Base-by-base conservation (phyloP, 2,329 filamentous ascomycete genomes). In the Fusarium subglutinans region DNA sequence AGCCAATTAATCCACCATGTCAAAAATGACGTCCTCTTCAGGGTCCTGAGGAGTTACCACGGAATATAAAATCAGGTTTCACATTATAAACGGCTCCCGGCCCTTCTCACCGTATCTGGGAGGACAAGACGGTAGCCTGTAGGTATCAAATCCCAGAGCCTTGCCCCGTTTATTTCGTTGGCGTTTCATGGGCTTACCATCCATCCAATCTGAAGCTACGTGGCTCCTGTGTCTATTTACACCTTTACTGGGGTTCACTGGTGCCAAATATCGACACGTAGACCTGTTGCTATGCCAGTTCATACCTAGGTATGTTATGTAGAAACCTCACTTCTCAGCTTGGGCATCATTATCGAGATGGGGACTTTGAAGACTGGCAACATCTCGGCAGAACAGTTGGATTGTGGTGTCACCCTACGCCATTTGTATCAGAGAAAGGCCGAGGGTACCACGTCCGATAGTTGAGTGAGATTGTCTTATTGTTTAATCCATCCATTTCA, bases 51-150 rank as follows among this genome's bases (percentile, higher is more conserved):
- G 53, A 48, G 67, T 63, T 59, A 59, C 33, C 24, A 62, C 41
- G 56, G 68, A 66, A 44, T 35, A 66, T n/a, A 73, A 73, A 71
- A 67, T 33, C 71, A 74, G 64, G 67, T 74, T 74, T 74, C 63
- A 72, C 55, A 65, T 65, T 60, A 56, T 53, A 65, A 64, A 68
- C 67, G 58, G 41, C 59, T 37, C 41, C 67, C 67, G 55, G 63
- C 67, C 55, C 71, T 58, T 72, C 35, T 56, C 57, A 45, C 66
- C 56, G 38, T 50, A 40, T 55, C 47, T 63, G 50, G 64, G 55
- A 69, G 57, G 43, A 71, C 54, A 55, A 55, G 26, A 26, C 45
- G 30, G 40, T 37, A 45, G 37, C 28, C 45, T 28, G 35, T 37
- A 35, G 12, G 30, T 38, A 47, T 58, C 17, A 40, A 35, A 41